Conservation (phyloP, 495 filamentous ascomycete species). For the Symbiotaphrina buchneri region DNA sequence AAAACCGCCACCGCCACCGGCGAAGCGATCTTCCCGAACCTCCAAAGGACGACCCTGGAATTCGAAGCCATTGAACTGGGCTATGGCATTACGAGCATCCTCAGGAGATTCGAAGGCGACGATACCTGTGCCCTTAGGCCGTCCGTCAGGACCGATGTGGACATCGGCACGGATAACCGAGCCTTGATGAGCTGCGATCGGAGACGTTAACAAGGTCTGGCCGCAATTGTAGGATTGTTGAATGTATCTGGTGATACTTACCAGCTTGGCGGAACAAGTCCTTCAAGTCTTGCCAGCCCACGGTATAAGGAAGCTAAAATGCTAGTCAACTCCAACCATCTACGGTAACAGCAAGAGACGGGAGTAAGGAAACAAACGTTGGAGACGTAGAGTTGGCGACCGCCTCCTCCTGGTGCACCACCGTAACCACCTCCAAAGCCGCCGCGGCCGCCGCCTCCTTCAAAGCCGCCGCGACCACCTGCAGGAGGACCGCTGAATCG, state of each 20-base stretch:
- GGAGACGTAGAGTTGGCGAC: slow-evolving; percentile 85
- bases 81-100: slow-evolving; percentile 85
- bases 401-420: slow-evolving; percentile 25
- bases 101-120: slow-evolving; percentile 89
- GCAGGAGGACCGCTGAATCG: slow-evolving; percentile 61
- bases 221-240: slow-evolving; percentile 4
- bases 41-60: slow-evolving; percentile 91
- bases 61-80: slow-evolving; percentile 94
- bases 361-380: slow-evolving; percentile 58
- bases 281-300: slow-evolving; percentile 98
- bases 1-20: slow-evolving; percentile 31
- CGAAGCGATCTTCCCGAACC: slow-evolving; percentile 92
- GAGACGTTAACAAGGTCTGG: slow-evolving; percentile 12
- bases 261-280: slow-evolving; percentile 97
- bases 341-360: slow-evolving; percentile 6
- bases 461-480: slow-evolving; percentile 21
- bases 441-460: slow-evolving; percentile 17
- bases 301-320: slow-evolving; percentile 77
- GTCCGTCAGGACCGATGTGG: slow-evolving; percentile 74
- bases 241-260: slow-evolving; percentile 24
- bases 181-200: slow-evolving; percentile 44
- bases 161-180: slow-evolving; percentile 90
- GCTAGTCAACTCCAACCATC: slow-evolving; percentile 15
- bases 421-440: slow-evolving; percentile 20
- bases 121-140: slow-evolving; percentile 88